Percentiles rank a stretch among this genome's conserved stretches.
Conservation (phyloP, 257 asterid species). For the Capsicum pubescens region DNA sequence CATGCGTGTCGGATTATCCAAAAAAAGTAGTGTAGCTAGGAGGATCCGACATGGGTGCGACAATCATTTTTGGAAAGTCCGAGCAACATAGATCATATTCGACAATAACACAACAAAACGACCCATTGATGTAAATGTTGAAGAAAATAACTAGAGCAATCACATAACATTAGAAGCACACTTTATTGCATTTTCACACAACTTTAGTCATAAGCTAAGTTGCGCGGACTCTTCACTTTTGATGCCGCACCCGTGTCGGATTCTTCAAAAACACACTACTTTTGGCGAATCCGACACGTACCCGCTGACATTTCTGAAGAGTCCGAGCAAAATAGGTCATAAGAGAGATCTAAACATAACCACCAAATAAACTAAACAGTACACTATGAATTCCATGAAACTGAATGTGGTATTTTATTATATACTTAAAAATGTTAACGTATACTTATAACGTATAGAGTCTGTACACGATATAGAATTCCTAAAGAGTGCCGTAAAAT, state of each 20-base stretch:
- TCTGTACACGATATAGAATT: conserved; percentile 50
- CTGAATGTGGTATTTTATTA: conserved; percentile 16
- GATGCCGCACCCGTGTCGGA: too few species aligned
- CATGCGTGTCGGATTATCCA: background rate
- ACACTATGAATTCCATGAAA: background rate
- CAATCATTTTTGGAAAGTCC: background rate
- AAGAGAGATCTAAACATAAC: conserved; percentile 8
- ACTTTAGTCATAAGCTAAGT: too few species aligned
- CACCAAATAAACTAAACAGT: background rate
- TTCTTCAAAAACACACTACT: too few species aligned
- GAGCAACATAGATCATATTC: background rate
- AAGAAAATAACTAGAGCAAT: conserved; percentile 3
- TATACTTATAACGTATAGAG: conserved; percentile 26
- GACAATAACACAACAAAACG: background rate
- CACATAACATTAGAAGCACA: background rate
- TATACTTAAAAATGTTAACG: conserved; percentile 22
- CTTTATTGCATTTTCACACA: background rate
- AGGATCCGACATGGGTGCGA: background rate
- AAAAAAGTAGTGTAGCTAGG: background rate
- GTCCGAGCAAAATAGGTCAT: background rate
- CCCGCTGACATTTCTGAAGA: too few species aligned
- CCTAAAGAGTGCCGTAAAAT: conserved; percentile 26
- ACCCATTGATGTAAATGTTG: background rate
- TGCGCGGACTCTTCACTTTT: too few species aligned
- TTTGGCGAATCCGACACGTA: too few species aligned